These are phyloP conservation scores for Mycena capillaripes DNA, from an alignment of 768 basidiomycete genomes.

Conservation along the genomic window DNA sequence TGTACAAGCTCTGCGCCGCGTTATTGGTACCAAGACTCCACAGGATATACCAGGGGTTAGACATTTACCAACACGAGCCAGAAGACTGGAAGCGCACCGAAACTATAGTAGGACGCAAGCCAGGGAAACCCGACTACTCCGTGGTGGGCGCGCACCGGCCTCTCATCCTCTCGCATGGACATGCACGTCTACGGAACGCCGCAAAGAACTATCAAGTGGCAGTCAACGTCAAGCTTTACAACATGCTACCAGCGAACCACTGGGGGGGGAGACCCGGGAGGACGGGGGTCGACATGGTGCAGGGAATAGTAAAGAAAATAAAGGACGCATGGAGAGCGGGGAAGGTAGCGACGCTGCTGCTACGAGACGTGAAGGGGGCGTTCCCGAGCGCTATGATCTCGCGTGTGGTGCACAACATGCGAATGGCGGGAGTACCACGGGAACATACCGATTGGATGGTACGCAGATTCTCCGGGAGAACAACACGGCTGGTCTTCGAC, in stretches of 20 bases:
- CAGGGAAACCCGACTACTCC: not conserved
- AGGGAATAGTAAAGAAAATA: not conserved
- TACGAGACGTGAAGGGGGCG: not conserved
- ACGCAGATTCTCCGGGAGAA: not conserved
- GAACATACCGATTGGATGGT: not conserved
- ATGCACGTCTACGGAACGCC: not conserved
- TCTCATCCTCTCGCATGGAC: not conserved
- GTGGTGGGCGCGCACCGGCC: not conserved
- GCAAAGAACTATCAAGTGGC: not conserved
- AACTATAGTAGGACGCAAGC: not conserved
- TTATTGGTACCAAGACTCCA: not conserved
- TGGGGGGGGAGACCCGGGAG: not conserved
- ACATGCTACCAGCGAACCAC: not conserved
- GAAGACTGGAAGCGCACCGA: not conserved
- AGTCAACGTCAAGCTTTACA: not conserved
- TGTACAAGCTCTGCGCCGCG: not conserved
- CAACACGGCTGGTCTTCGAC: not conserved
- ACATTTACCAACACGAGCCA: not conserved
- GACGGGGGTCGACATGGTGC: not conserved
- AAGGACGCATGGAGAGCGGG: not conserved
- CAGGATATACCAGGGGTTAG: not conserved
- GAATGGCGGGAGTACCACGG: not conserved
- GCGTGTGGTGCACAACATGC: not conserved
- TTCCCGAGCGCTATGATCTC: not conserved
- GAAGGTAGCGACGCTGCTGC: not conserved